phyloP scores from a whole-genome alignment of 495 filamentous ascomycete species.

The Aspergillus wentii region DNA sequence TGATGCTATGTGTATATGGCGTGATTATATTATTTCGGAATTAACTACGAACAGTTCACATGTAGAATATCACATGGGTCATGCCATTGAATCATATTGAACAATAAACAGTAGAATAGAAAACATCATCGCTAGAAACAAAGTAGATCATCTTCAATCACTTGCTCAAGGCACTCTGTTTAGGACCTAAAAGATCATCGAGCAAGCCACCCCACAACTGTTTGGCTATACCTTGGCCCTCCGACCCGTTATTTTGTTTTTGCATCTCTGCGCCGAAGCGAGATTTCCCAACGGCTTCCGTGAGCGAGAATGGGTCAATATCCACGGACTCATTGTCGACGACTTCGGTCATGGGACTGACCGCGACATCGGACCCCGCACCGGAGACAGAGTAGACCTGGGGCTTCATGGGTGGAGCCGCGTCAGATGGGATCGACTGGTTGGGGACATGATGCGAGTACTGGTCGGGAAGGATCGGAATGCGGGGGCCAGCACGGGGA shows the following conservation, averaged over 20 bases:
- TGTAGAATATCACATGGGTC: no score
- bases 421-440: conserved; percentile 8
- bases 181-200: conserved; percentile 54
- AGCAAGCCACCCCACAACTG: conserved; percentile 53
- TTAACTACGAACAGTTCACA: no score
- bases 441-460: conserved; percentile 22
- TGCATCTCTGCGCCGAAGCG: conserved; percentile 33
- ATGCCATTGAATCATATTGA: no score
- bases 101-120: conserved; percentile 1
- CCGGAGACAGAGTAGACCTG: conserved; percentile 53
- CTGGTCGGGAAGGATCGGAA: conserved; percentile 52
- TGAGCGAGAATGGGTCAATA: conserved; percentile 55
- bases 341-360: conserved; percentile 54
- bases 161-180: conserved; percentile 20
- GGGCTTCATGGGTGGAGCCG: conserved; percentile 44
- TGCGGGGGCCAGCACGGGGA: conserved; percentile 26
- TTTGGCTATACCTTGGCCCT: conserved; percentile 34
- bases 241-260: conserved; percentile 14
- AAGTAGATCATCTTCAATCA: no score
- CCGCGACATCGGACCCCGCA: conserved; percentile 46
- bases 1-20: no score
- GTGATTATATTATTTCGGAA: no score
- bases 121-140: no score
- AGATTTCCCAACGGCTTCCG: conserved; percentile 44
- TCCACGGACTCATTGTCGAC: conserved; percentile 53